A percentile compares a stretch with the other conserved stretches of the same genome.
Conservation (phyloP, 2,329 filamentous ascomycete genomes). For the Corinectria fuckeliana region DNA sequence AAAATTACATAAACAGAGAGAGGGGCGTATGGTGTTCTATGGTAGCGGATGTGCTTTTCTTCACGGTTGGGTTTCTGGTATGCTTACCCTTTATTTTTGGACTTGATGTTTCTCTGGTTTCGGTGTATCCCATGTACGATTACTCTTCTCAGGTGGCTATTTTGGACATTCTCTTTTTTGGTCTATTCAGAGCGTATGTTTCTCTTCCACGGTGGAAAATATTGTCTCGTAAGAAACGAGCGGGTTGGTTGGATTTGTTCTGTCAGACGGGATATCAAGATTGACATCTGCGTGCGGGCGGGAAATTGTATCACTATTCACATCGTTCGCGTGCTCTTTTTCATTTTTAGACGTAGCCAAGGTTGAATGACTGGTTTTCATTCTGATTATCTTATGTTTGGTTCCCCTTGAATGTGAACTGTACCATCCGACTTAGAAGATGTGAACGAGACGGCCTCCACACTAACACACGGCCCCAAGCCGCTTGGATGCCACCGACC, state of each 20-base stretch:
- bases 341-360: conserved; percentile 18
- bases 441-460: conserved; percentile 8
- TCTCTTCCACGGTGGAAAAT: conserved; percentile 16
- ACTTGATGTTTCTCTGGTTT: conserved; percentile 15
- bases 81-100: conserved; percentile 19
- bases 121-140: conserved; percentile 42
- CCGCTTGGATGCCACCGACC: background rate
- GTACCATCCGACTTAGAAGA: background rate
- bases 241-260: conserved; percentile 12
- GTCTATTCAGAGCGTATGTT: conserved; percentile 23
- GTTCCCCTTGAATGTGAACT: conserved; percentile 10
- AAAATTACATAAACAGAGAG: conserved; percentile 30
- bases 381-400: conserved; percentile 2
- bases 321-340: conserved; percentile 27
- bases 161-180: conserved; percentile 14
- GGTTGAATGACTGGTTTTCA: conserved; percentile 19
- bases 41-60: conserved; percentile 12
- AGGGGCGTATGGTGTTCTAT: conserved; percentile 24
- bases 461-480: conserved; percentile 22
- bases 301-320: conserved; percentile 42
- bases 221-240: conserved; percentile 8
- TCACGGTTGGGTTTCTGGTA: conserved; percentile 7
- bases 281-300: conserved; percentile 27
- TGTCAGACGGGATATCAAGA: conserved; percentile 30
- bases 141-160: conserved; percentile 37